A percentile compares a stretch with the other conserved stretches of the same genome.
Evolutionary conservation across 768 basidiomycete species (phyloP).

Genomic region (Sarcomyxa edulis): DNA sequence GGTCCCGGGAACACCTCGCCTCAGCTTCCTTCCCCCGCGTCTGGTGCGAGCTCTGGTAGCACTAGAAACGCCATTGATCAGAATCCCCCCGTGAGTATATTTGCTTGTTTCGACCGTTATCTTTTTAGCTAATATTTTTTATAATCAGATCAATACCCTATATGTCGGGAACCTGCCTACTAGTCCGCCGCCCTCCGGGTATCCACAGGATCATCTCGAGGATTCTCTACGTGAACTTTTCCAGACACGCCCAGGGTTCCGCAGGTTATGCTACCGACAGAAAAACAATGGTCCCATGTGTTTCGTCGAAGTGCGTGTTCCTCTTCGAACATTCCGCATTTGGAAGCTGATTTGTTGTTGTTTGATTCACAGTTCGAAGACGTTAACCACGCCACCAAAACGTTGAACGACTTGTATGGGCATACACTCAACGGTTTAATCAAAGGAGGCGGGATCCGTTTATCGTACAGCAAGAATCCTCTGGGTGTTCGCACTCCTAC

Average conservation of each 20-base stretch:
- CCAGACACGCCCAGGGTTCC: slow-evolving; percentile 73
- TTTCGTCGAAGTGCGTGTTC: slow-evolving; percentile 80
- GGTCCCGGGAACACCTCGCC: slow-evolving; percentile 61
- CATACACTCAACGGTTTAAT: slow-evolving; percentile 87
- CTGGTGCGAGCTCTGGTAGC: slow-evolving; percentile 48
- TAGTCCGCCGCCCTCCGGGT: slow-evolving; percentile 62
- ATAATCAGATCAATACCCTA: slow-evolving; percentile 83
- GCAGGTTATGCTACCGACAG: slow-evolving; percentile 90
- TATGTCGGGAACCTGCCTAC: slow-evolving; percentile 98
- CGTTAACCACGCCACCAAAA: slow-evolving; percentile 75
- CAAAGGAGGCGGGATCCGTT: slow-evolving; percentile 91
- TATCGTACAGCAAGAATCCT: slow-evolving; percentile 98
- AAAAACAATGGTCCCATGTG: slow-evolving; percentile 99
- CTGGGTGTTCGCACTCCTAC: slow-evolving; percentile 87
- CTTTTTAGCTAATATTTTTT: slow-evolving; percentile 1
- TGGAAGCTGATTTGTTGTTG: slow-evolving; percentile 10
- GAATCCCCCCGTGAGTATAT: slow-evolving; percentile 77
- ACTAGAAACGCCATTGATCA: slow-evolving; percentile 64
- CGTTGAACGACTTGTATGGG: slow-evolving; percentile 89
- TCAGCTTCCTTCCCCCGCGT: slow-evolving; percentile 72
- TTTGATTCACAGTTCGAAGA: slow-evolving; percentile 72
- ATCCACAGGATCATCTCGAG: slow-evolving; percentile 79
- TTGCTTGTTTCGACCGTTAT: slow-evolving; percentile 1
- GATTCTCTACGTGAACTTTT: slow-evolving; percentile 84
- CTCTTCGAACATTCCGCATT: slow-evolving; percentile 35